Base-by-base conservation (phyloP, 2,329 filamentous ascomycete species). In the Colletotrichum karsti region DNA sequence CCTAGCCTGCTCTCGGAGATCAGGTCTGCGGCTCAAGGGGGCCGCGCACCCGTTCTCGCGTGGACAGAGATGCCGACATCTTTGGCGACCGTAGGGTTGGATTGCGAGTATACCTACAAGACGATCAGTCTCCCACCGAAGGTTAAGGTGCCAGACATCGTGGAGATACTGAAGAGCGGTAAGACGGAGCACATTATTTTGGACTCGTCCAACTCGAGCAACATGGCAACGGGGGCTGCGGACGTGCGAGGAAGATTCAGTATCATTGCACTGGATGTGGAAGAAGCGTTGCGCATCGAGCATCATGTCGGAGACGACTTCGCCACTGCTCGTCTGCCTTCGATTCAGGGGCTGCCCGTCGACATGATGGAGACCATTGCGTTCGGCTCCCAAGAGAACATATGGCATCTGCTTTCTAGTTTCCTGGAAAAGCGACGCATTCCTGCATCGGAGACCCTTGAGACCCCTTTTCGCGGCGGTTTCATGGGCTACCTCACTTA, bases 401-500 rank as follows among this genome's bases (percentile, higher is more conserved):
- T 88, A 8, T 89, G 87, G 86, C 81, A 85, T 35, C 73, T 88
- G 41, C 74, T 88, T 10, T 82, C 85, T 0, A 80, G 82, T 5
- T 86, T 86, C 51, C 77, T 79, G 73, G 73, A 77, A 42, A 70
- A 69, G 5, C 70, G 80, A 37, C 75, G 55, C 42, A 67, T 77
- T 8, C 35, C 70, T 0, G 53, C 62, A 8, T 37, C 72, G 7
- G 66, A 53, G 15, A 63, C 63, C 9, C 63, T 73, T 5, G 71
- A 73, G 5, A 72, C 74, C 0, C 87, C 92, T 0, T 97, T 97
- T 76, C 89, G 93, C 79, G 94, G 93, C 57, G 94, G 94, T 0
- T 90, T 97, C 67, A 89, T 97, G 80, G 94, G 94, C 0, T 97
- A 92, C 74, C 87, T 94, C 56, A 94, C 93, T 0, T 97, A 97